These are phyloP conservation scores for Carpinus fangiana DNA, from an alignment of 306 rosid genomes.

Conservation along the genomic window DNA sequence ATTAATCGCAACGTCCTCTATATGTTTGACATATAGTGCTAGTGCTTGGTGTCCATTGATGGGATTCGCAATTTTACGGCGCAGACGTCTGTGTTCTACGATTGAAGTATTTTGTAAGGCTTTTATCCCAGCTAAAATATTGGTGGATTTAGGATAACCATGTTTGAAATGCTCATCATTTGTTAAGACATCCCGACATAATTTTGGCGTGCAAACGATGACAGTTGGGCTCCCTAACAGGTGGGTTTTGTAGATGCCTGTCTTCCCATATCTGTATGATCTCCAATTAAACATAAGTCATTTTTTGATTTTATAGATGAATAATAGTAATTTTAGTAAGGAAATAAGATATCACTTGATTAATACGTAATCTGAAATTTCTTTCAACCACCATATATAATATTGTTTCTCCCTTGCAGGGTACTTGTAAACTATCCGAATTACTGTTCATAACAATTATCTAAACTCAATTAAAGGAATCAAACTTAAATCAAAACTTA, in stretches of 20 bases:
- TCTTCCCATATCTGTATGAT: constrained; percentile 27
- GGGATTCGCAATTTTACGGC: constrained; percentile 14
- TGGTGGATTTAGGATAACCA: constrained; percentile 21
- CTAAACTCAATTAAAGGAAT: no score
- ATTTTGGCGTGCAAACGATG: constrained; percentile 24
- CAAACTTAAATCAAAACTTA: no score
- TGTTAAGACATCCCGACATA: constrained; percentile 22
- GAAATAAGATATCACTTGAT: no score
- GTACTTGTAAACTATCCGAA: no score
- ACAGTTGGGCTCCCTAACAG: constrained; percentile 29
- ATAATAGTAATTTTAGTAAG: no score
- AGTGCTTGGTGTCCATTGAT: constrained; percentile 26
- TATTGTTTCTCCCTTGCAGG: no score
- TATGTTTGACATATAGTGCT: constrained; percentile 13
- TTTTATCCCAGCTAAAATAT: constrained; percentile 12
- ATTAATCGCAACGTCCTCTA: constrained; percentile 6
- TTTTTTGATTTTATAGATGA: background rate
- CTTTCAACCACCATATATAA: no score
- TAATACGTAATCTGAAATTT: background rate
- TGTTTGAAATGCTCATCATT: constrained; percentile 13
- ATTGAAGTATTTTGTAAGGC: background rate
- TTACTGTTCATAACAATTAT: no score
- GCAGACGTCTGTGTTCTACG: constrained; percentile 28
- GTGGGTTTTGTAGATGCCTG: constrained; percentile 32
- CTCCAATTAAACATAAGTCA: background rate